Evolutionary conservation across 768 basidiomycete species (phyloP).

Genomic region (Boletus pseudopeckii): DNA sequence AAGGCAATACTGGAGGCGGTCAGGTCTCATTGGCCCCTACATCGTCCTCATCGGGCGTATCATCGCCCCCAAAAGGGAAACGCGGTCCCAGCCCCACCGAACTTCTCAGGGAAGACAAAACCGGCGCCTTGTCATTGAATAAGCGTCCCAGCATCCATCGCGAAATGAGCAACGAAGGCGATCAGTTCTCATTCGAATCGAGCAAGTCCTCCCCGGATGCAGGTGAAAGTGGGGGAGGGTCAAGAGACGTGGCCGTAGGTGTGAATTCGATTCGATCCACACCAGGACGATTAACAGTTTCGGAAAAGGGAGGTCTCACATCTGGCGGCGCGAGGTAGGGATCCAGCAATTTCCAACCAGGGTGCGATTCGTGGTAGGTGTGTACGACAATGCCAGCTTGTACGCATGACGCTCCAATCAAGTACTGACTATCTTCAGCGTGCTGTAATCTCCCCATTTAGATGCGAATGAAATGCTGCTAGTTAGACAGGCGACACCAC

Average conservation of each 20-base stretch:
- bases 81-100: constrained; percentile 72
- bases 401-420: constrained; percentile 8
- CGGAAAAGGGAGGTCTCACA: constrained; percentile 5
- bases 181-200: constrained; percentile 9
- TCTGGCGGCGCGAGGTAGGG: constrained; percentile 12
- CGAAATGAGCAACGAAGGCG: constrained; percentile 24
- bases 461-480: constrained; percentile 3
- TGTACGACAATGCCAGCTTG: background rate
- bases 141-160: constrained; percentile 70
- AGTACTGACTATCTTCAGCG: background rate
- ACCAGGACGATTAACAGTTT: constrained; percentile 4
- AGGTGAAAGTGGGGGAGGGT: constrained; percentile 10
- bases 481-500: background rate
- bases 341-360: constrained; percentile 4
- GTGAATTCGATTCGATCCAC: background rate
- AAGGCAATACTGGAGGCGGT: constrained; percentile 2
- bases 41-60: constrained; percentile 16
- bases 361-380: constrained; percentile 13
- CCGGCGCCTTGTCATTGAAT: constrained; percentile 51
- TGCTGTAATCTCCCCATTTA: constrained; percentile 7
- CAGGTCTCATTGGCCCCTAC: constrained; percentile 3
- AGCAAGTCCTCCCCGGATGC: constrained; percentile 5
- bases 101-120: constrained; percentile 55
- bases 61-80: constrained; percentile 49
- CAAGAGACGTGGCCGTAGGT: background rate